phyloP scores from a whole-genome alignment of 2,329 filamentous ascomycete species.

The Clonostachys sp. region DNA sequence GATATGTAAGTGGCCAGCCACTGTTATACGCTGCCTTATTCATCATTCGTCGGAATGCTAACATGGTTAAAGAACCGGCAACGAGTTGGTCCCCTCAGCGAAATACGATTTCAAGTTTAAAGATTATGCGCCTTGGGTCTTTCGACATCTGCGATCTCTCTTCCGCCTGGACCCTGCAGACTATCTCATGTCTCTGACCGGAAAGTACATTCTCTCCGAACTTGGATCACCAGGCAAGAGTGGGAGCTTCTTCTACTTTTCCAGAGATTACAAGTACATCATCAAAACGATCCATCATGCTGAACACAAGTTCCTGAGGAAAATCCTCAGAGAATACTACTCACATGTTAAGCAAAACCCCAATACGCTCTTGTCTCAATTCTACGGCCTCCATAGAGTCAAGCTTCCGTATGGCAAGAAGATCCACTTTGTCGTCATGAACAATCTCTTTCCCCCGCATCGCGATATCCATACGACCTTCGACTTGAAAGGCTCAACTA shows the following conservation, averaged over 20 bases:
- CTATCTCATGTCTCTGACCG: slow-evolving; percentile 95
- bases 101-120: slow-evolving; percentile 99
- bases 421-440: slow-evolving; percentile 99
- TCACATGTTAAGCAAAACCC: slow-evolving; percentile 88
- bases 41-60: slow-evolving; percentile 3
- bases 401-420: slow-evolving; percentile 98
- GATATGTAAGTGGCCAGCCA: slow-evolving; percentile 67
- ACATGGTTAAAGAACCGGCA: slow-evolving; percentile 66
- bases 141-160: slow-evolving; percentile 80
- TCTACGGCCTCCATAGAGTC: slow-evolving; percentile 94
- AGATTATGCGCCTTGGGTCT: slow-evolving; percentile 99
- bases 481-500: slow-evolving; percentile 92
- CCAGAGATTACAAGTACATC: slow-evolving; percentile 98
- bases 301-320: slow-evolving; percentile 84
- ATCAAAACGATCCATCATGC: slow-evolving; percentile 99
- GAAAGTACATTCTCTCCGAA: slow-evolving; percentile 97
- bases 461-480: slow-evolving; percentile 96
- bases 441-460: slow-evolving; percentile 96
- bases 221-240: slow-evolving; percentile 96
- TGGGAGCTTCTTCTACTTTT: slow-evolving; percentile 99
- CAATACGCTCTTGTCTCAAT: slow-evolving; percentile 94
- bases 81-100: slow-evolving; percentile 93
- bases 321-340: slow-evolving; percentile 88
- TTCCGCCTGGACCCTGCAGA: slow-evolving; percentile 95
- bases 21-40: background rate